These are phyloP conservation scores for Eucalyptus regnans DNA, from an alignment of 345 rosid species.

Conservation along the genomic window DNA sequence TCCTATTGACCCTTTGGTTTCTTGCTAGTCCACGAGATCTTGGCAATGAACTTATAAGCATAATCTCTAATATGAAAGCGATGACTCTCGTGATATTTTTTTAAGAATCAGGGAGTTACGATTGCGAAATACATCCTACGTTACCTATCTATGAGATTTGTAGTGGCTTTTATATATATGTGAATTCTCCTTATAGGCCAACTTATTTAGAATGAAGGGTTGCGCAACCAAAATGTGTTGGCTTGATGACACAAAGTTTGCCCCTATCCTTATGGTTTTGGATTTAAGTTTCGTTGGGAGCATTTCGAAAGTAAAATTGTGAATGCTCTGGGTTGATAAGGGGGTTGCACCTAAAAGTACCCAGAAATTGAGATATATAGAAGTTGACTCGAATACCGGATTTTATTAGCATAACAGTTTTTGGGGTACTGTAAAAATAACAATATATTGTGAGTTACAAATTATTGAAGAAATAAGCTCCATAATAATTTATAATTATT, in stretches of 20 bases:
- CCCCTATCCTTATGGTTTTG: background rate
- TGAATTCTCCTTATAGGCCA: background rate
- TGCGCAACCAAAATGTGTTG: background rate
- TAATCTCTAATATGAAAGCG: background rate
- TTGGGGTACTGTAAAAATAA: fast-evolving
- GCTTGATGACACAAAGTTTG: background rate
- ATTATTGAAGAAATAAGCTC: fast-evolving
- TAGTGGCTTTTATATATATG: background rate
- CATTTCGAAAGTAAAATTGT: background rate
- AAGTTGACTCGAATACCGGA: fast-evolving
- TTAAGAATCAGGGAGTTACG: background rate
- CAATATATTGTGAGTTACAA: too few relatives aligned
- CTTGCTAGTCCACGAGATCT: background rate
- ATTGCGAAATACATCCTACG: background rate
- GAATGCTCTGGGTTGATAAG: background rate
- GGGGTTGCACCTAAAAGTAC: background rate
- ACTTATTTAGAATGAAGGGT: background rate
- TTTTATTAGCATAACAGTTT: fast-evolving
- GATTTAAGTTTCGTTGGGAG: too few relatives aligned
- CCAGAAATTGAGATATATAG: fast-evolving
- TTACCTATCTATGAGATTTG: background rate
- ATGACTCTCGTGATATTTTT: background rate
- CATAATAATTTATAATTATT: too few relatives aligned
- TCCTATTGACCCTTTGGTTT: background rate
- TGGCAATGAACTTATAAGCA: background rate